A percentile compares a stretch with the other conserved stretches of the same genome.
Evolutionary conservation across 306 rosid genomes (phyloP).

Genomic region (Cucumis hystrix): DNA sequence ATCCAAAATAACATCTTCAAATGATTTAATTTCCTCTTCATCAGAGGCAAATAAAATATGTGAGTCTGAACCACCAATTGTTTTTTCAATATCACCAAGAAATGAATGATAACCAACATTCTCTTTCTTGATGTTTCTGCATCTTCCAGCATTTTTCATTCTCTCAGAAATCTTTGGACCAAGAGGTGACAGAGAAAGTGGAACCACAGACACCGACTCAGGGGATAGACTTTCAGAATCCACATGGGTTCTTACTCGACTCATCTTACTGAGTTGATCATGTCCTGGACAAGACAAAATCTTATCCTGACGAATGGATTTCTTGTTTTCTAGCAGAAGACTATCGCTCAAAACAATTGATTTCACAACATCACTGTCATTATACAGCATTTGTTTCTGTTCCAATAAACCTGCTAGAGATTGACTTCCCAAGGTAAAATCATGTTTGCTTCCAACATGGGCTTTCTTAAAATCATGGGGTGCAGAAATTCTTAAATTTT

Average conservation of each 20-base stretch:
- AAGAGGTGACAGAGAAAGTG: conserved; percentile 77
- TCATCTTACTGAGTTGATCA: conserved; percentile 27
- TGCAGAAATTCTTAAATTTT: conserved; percentile 14
- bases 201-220: conserved; percentile 25
- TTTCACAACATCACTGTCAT: conserved; percentile 11
- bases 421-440: conserved; percentile 27
- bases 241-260: conserved; percentile 21
- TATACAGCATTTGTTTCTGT: conserved; percentile 18
- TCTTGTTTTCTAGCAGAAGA: conserved; percentile 35
- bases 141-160: conserved; percentile 26
- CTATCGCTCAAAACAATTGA: conserved; percentile 34
- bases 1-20: conserved; percentile 40
- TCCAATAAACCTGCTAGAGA: conserved; percentile 42
- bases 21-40: conserved; percentile 36
- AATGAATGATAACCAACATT: conserved; percentile 23
- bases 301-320: conserved; percentile 16
- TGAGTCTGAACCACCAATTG: conserved; percentile 29
- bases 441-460: conserved; percentile 48
- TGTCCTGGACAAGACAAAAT: conserved; percentile 21
- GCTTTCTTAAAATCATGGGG: conserved; percentile 83
- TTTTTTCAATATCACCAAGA: conserved; percentile 20
- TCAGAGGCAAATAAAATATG: conserved; percentile 18
- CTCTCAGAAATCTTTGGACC: conserved; percentile 82
- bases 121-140: conserved; percentile 25
- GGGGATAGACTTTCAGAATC: conserved; percentile 29